Conservation (phyloP, 768 basidiomycete genomes). For the Lyophyllum decastes region DNA sequence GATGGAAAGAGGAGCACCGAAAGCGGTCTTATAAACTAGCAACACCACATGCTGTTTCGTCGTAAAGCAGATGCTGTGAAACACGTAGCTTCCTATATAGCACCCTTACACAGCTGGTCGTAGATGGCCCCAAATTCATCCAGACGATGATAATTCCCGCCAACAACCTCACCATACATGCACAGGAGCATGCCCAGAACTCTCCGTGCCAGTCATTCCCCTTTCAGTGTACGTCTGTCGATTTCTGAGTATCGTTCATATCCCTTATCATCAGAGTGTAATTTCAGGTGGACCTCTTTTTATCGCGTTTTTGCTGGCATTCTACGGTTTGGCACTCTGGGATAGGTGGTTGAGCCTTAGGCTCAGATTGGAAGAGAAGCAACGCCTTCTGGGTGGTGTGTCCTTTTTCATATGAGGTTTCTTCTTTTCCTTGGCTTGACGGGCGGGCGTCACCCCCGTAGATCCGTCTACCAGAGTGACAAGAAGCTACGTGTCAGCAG, state of each 20-base stretch:
- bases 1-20: too few relatives aligned
- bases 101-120: too few relatives aligned
- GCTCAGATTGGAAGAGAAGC: conserved; percentile 23
- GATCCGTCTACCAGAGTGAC: not conserved
- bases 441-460: not conserved
- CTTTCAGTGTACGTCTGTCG: not conserved
- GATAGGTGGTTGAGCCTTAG: conserved; percentile 36
- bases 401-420: not conserved
- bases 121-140: not conserved
- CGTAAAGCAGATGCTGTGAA: not conserved
- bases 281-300: conserved; percentile 24
- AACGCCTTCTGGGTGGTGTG: conserved; percentile 9
- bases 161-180: not conserved
- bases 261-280: not conserved
- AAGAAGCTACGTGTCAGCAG: not conserved
- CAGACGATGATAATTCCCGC: not conserved
- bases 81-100: not conserved
- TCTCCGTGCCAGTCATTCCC: not conserved
- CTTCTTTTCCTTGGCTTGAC: too few relatives aligned
- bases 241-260: not conserved
- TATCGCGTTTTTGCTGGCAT: conserved; percentile 28
- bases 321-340: conserved; percentile 38
- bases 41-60: not conserved
- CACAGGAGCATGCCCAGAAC: not conserved
- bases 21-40: not conserved